Percentiles rank a stretch among this genome's conserved stretches.
Conservation (phyloP, 805 yeast species). For the Candida chilensis region DNA sequence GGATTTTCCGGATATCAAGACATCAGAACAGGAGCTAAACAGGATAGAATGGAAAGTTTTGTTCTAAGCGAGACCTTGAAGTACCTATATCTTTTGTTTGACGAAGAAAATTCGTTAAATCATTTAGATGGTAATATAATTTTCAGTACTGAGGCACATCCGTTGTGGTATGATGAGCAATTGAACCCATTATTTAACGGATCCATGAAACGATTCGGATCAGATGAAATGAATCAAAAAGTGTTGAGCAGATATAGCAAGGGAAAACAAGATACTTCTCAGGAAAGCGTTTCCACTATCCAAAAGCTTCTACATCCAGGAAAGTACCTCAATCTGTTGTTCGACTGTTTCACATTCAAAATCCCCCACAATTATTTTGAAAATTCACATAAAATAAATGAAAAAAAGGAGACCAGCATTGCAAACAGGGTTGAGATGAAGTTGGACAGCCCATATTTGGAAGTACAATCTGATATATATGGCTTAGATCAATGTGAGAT, state of each 20-base stretch:
- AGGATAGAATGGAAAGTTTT: constrained; percentile 88
- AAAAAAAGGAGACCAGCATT: constrained; percentile 4
- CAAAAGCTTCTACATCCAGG: constrained; percentile 4
- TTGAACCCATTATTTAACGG: constrained; percentile 14
- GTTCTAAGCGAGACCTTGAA: constrained; percentile 83
- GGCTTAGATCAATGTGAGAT: constrained; percentile 19
- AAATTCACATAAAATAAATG: constrained; percentile 4
- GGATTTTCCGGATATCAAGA: constrained; percentile 79
- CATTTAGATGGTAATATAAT: constrained; percentile 32
- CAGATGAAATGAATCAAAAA: constrained; percentile 4
- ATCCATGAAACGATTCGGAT: constrained; percentile 8
- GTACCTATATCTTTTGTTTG: constrained; percentile 74
- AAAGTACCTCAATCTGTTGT: constrained; percentile 1
- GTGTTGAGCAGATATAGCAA: constrained; percentile 4
- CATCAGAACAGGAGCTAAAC: constrained; percentile 48
- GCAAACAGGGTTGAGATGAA: background rate
- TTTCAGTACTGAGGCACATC: constrained; percentile 90
- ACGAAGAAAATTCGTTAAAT: constrained; percentile 49
- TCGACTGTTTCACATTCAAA: background rate
- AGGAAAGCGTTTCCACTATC: constrained; percentile 3
- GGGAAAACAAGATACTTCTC: constrained; percentile 2
- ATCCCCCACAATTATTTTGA: background rate
- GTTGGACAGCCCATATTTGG: constrained; percentile 3
- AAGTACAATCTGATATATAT: constrained; percentile 8
- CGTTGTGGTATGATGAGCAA: constrained; percentile 56